phyloP scores from a whole-genome alignment of 139 green algal genomes.

The Coccomyxa sp. region DNA sequence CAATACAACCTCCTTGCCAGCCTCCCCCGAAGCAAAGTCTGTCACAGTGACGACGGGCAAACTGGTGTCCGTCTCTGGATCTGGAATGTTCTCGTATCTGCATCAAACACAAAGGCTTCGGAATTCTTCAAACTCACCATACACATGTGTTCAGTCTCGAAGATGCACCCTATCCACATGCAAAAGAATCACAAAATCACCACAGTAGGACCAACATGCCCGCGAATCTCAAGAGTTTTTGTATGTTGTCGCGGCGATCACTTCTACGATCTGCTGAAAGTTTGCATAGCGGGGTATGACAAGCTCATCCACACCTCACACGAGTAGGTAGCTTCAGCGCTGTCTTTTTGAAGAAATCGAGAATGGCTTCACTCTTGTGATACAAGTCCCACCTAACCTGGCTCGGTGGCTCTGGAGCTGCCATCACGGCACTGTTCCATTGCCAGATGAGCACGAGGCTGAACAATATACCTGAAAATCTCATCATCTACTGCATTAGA shows the following conservation, averaged over 20 bases:
- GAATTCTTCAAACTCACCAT: no score
- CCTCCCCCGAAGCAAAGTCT: slow-evolving; percentile 16
- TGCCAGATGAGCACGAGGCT: neutral
- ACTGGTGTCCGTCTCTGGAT: slow-evolving; percentile 8
- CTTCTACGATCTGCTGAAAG: no score
- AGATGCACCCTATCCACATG: no score
- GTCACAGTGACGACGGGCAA: slow-evolving; percentile 23
- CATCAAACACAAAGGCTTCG: no score
- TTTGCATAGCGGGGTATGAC: no score
- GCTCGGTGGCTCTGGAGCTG: neutral
- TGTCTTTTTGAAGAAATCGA: slow-evolving; percentile 34
- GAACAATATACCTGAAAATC: neutral
- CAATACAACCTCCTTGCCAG: slow-evolving; percentile 28
- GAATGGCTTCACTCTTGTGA: slow-evolving; percentile 28
- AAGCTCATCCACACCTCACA: slow-evolving; percentile 4
- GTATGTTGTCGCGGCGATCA: no score
- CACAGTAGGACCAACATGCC: no score
- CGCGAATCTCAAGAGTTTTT: no score
- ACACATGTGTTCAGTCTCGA: no score
- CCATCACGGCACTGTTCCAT: neutral
- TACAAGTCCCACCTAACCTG: slow-evolving; percentile 17
- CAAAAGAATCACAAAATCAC: no score
- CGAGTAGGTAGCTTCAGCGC: slow-evolving; percentile 10
- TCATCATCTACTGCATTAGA: no score
- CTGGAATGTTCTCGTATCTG: slow-evolving; percentile 21